Conservation (phyloP, 169 alveolate genomes). For the Cryptosporidium meleagridis region DNA sequence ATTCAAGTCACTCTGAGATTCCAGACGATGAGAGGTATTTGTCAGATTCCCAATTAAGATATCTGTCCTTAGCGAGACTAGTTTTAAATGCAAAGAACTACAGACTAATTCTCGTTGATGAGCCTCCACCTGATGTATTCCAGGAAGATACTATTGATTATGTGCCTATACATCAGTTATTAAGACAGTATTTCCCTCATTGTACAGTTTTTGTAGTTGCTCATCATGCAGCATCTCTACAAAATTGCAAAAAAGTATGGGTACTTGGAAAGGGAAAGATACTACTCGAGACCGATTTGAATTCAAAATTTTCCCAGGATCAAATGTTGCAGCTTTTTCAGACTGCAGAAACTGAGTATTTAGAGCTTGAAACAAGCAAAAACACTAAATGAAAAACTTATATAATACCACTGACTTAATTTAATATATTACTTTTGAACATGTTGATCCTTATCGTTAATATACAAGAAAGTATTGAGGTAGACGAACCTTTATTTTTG, state of each 20-base stretch:
- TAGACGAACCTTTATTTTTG: not conserved
- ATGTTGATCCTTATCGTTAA: not conserved
- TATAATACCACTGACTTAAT: too few species aligned
- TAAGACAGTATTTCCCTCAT: conserved; percentile 76
- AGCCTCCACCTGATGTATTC: conserved; percentile 79
- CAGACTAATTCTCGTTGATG: conserved; percentile 78
- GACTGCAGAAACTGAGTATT: conserved; percentile 23
- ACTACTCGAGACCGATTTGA: conserved; percentile 27
- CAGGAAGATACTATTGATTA: conserved; percentile 51
- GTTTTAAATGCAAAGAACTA: conserved; percentile 56
- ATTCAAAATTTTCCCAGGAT: conserved; percentile 39
- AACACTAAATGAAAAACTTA: too few species aligned
- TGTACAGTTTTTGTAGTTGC: conserved; percentile 79
- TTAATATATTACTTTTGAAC: too few species aligned
- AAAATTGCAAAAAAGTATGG: conserved; percentile 79
- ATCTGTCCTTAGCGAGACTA: conserved; percentile 76
- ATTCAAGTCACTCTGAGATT: not conserved
- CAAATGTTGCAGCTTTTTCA: conserved; percentile 46
- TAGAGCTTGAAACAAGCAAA: not conserved
- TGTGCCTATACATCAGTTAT: conserved; percentile 66
- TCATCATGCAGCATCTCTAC: conserved; percentile 79
- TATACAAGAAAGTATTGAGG: too few species aligned
- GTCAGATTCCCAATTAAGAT: conserved; percentile 75
- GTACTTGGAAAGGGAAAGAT: conserved; percentile 79
- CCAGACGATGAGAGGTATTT: conserved; percentile 66